These are phyloP conservation scores for Arachis monticola DNA, from an alignment of 331 rosid species.

Conservation along the genomic window DNA sequence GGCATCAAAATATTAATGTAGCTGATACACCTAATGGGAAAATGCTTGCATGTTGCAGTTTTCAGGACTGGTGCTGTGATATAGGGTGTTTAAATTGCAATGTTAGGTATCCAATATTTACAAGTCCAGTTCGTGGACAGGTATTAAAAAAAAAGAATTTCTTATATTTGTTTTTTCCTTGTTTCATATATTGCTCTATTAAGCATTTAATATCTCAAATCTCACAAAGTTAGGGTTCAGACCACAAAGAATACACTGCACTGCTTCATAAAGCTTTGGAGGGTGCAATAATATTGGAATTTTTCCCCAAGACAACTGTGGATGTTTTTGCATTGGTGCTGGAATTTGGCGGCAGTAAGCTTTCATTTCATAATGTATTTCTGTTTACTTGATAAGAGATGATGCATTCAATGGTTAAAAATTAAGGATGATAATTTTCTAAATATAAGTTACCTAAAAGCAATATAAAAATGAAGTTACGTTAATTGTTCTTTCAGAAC, in stretches of 20 bases:
- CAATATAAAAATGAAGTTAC: no score
- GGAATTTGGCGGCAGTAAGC: conserved; percentile 96
- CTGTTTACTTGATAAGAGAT: conserved; percentile 26
- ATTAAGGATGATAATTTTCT: neutral
- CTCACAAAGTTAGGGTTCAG: conserved; percentile 65
- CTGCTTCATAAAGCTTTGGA: conserved; percentile 95
- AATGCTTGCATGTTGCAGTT: conserved; percentile 51
- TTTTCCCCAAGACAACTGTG: conserved; percentile 37
- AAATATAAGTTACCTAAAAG: no score
- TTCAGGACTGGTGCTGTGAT: conserved; percentile 96
- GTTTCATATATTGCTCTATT: neutral
- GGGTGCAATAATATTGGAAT: conserved; percentile 74
- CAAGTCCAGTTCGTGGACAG: conserved; percentile 85
- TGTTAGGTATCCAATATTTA: conserved; percentile 59
- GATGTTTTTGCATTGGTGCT: conserved; percentile 95
- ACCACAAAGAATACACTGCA: conserved; percentile 74
- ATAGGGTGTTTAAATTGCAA: conserved; percentile 86
- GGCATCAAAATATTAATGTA: neutral
- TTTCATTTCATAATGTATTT: conserved; percentile 30
- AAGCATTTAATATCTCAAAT: conserved; percentile 38
- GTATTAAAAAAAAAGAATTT: conserved; percentile 41
- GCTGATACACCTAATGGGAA: neutral
- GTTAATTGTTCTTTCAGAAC: neutral
- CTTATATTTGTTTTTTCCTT: conserved; percentile 15
- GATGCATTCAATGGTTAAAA: conserved; percentile 18